Percentiles rank a stretch among this genome's conserved stretches.
Conservation (phyloP, 257 asterid genomes). For the Nyctanthes arbortristis region DNA sequence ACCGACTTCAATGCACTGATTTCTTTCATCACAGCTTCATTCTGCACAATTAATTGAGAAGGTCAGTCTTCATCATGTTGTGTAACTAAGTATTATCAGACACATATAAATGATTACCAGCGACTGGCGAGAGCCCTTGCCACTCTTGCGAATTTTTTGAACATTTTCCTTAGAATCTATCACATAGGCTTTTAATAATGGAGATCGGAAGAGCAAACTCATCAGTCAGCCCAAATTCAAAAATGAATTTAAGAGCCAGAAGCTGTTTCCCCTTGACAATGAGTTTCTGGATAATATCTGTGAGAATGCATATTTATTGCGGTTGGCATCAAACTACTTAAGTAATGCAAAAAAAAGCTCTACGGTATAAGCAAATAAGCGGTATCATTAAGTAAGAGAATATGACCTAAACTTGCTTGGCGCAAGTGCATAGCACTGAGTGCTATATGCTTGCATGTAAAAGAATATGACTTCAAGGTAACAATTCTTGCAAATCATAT, state of each 20-base stretch:
- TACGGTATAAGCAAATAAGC: conserved; percentile 14
- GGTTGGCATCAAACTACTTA: conserved; percentile 16
- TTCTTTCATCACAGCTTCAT: conserved; percentile 56
- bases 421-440: neutral
- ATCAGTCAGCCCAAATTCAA: conserved; percentile 54
- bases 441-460: conserved; percentile 2
- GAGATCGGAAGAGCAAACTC: conserved; percentile 68
- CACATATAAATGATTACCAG: conserved; percentile 30
- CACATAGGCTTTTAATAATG: conserved; percentile 49
- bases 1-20: conserved; percentile 54
- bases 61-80: conserved; percentile 16
- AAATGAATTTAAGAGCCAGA: conserved; percentile 59
- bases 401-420: conserved; percentile 4
- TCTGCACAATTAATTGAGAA: conserved; percentile 35
- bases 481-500: neutral
- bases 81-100: neutral
- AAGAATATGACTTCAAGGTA: neutral
- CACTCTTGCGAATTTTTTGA: conserved; percentile 44
- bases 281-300: conserved; percentile 59
- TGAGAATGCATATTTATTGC: conserved; percentile 21
- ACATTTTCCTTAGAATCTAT: conserved; percentile 43
- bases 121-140: conserved; percentile 47
- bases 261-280: conserved; percentile 51
- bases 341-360: conserved; percentile 3
- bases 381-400: conserved; percentile 6